Evolutionary conservation across 78 protist species (phyloP).

Genomic region (Dictyostelium intermedium): DNA sequence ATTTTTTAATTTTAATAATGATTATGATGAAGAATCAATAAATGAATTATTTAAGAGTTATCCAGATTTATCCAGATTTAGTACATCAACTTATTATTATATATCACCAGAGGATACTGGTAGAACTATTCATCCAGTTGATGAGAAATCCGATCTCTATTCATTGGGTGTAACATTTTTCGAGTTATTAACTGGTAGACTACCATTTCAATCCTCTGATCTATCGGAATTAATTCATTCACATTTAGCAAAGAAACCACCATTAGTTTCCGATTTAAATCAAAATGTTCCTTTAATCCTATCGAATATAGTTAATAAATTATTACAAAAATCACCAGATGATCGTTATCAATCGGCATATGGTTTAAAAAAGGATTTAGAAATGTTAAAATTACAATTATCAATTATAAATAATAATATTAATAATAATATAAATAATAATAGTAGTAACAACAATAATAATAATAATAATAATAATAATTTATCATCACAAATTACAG

Average conservation of each 20-base stretch:
- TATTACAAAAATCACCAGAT: conserved; percentile 69
- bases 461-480: neutral
- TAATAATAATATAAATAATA: too few relatives aligned
- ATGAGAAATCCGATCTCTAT: conserved; percentile 20
- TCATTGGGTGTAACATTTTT: conserved; percentile 64
- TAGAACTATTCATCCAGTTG: conserved; percentile 54
- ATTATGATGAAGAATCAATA: neutral
- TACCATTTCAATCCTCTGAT: conserved; percentile 62
- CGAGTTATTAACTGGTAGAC: conserved; percentile 45
- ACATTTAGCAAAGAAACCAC: conserved; percentile 58
- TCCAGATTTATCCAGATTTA: conserved; percentile 44
- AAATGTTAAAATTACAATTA: conserved; percentile 45
- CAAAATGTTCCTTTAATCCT: conserved; percentile 15
- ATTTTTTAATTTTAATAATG: neutral
- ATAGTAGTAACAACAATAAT: too few relatives aligned
- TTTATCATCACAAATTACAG: neutral
- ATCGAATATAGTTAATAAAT: conserved; percentile 48
- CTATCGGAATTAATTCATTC: conserved; percentile 58
- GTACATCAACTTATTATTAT: conserved; percentile 47
- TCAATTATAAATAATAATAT: neutral
- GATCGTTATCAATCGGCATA: conserved; percentile 55
- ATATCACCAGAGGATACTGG: conserved; percentile 68
- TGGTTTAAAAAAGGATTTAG: conserved; percentile 64
- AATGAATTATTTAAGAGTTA: conserved; percentile 14
- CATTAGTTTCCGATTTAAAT: conserved; percentile 31